phyloP scores from a whole-genome alignment of 805 yeast genomes.

The Sungouiozyma ichnusensis region DNA sequence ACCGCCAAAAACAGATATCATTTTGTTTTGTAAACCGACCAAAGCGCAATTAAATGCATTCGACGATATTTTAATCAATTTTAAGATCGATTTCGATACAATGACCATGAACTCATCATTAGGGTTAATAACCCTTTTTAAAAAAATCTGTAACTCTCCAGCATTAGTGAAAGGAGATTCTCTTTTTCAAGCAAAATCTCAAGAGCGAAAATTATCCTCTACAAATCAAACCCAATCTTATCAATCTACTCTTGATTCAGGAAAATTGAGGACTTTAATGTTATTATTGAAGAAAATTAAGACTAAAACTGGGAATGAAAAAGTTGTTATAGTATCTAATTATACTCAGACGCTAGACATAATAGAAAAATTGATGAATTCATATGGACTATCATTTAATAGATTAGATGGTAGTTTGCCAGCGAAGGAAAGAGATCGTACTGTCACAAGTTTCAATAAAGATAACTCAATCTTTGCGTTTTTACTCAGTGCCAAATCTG shows the following conservation, averaged over 20 bases:
- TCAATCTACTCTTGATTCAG: conserved; percentile 31
- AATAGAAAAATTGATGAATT: conserved; percentile 45
- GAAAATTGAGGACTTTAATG: conserved; percentile 56
- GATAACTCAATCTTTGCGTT: conserved; percentile 46
- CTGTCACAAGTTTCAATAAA: conserved; percentile 62
- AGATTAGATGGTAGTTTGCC: conserved; percentile 84
- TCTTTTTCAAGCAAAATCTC: conserved; percentile 12
- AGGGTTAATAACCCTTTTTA: conserved; percentile 59
- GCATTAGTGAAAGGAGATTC: conserved; percentile 44
- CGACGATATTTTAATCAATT: conserved; percentile 32
- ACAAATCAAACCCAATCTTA: conserved; percentile 5
- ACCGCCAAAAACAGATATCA: conserved; percentile 65
- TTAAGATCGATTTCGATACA: conserved; percentile 21
- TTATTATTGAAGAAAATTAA: conserved; percentile 44
- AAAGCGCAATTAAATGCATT: conserved; percentile 47
- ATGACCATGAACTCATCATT: conserved; percentile 37
- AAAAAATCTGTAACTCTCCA: conserved; percentile 81
- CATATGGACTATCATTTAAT: conserved; percentile 39
- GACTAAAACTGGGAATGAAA: conserved; percentile 40
- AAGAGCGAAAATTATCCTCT: conserved; percentile 3
- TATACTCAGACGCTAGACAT: conserved; percentile 81
- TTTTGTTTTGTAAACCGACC: conserved; percentile 74
- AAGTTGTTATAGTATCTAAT: conserved; percentile 77
- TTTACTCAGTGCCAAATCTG: conserved; percentile 78
- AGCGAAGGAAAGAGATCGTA: conserved; percentile 46